Evolutionary conservation across 805 yeast genomes (phyloP).

Genomic region (Aciculoconidium aculeatum): DNA sequence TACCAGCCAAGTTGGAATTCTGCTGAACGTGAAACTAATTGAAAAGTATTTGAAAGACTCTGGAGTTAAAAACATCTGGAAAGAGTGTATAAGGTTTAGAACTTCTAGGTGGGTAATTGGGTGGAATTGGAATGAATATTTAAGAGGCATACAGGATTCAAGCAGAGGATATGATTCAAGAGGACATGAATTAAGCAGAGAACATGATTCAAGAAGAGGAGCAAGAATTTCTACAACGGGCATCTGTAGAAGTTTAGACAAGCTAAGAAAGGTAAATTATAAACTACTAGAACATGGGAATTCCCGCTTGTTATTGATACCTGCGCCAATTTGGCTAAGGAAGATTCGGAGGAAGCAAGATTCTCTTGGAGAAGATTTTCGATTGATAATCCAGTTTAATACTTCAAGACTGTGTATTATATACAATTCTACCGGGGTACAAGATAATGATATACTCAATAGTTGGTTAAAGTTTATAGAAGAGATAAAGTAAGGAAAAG

Average conservation of each 20-base stretch:
- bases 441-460: constrained; percentile 1
- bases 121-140: constrained; percentile 12
- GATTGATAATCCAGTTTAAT: constrained; percentile 1
- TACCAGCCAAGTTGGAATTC: constrained; percentile 15
- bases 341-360: constrained; percentile 1
- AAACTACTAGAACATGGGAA: no score
- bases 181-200: no score
- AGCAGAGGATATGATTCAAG: no score
- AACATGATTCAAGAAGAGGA: no score
- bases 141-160: no score
- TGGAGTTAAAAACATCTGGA: constrained; percentile 2
- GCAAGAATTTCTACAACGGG: no score
- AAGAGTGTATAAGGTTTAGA: constrained; percentile 7
- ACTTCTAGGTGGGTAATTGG: constrained; percentile 17
- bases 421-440: constrained; percentile 4
- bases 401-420: background rate
- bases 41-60: constrained; percentile 1
- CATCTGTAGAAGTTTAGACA: background rate
- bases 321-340: constrained; percentile 4
- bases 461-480: no score
- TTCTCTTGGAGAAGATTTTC: background rate
- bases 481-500: no score
- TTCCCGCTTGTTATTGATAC: no score
- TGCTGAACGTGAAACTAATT: constrained; percentile 7
- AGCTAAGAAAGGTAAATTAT: no score